Base-by-base conservation (phyloP, 78 protist species). In the Neovahlkampfia damariscottae region DNA sequence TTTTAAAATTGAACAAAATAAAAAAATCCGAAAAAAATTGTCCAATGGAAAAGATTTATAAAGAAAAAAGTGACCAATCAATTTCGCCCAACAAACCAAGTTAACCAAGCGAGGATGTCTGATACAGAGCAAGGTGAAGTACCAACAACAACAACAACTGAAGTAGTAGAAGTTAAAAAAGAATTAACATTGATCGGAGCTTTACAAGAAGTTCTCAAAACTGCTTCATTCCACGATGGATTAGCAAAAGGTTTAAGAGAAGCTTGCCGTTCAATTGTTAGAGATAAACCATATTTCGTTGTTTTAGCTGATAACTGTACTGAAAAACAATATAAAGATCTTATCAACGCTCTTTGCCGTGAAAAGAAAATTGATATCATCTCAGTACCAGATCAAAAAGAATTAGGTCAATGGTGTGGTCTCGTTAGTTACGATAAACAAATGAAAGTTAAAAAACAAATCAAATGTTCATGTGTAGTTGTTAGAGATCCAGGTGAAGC, bases 331-430 rank as follows among this genome's bases (percentile, higher is more conserved):
- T 93, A 91, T 90, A 80, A 74, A 35, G 79, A 84, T 78, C 87
- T 95, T 38, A 84, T 95, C 40, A 89, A 84, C 83, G 96, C 96
- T 3, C 87, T 95, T 34, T 89, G 94, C 96, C 76, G 62, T 2
- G 95, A 90, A 84, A 90, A 83, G 85, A 28, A 28, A 34, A 86
- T 92, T 87, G 77, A 70, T 69, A 71, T 95, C 72, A 68, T 95
- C 89, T 80, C 83, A 84, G 88, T 39, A n/a, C 72, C n/a, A 2
- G 92, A 88, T 50, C 30, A 41, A 78, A 90, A 90, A 89, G 38
- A 83, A 82, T 87, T 95, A 68, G 98, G 98, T 37, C 94, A 94
- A 86, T 94, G 98, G 98, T 86, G 72, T 27, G 98, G 98, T 75
- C 90, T 95, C 35, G 88, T 94, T 91, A 89, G 92, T 88, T 40